A percentile compares a stretch with the other conserved stretches of the same genome.
Evolutionary conservation across 805 yeast genomes (phyloP).

Genomic region (Brettanomyces naardenensis): DNA sequence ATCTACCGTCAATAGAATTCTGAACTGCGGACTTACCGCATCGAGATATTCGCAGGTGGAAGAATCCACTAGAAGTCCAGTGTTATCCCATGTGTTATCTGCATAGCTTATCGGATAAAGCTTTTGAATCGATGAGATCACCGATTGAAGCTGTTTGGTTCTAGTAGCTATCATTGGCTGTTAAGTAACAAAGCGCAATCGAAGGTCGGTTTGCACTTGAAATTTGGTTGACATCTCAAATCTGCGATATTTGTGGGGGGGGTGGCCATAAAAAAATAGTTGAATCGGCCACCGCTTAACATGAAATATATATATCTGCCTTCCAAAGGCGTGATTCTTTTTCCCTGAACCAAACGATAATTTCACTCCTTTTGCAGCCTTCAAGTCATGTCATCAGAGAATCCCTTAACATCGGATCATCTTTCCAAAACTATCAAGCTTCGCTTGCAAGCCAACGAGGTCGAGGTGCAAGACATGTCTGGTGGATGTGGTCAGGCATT

Average conservation of each 20-base stretch:
- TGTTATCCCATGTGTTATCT: conserved; percentile 90
- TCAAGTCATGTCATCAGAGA: background rate
- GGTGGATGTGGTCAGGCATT: conserved; percentile 99
- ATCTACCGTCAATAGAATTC: conserved; percentile 69
- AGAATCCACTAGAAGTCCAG: conserved; percentile 76
- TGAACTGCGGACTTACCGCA: conserved; percentile 13
- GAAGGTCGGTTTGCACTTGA: background rate
- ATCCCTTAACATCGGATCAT: conserved; percentile 14
- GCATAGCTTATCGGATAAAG: conserved; percentile 79
- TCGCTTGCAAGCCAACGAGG: conserved; percentile 53
- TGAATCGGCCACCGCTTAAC: no score
- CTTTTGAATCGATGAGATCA: conserved; percentile 51
- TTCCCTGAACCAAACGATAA: background rate
- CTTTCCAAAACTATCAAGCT: conserved; percentile 44
- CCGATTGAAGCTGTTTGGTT: conserved; percentile 30
- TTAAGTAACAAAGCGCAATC: background rate
- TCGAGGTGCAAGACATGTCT: conserved; percentile 68
- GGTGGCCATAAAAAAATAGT: no score
- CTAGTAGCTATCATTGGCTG: conserved; percentile 1
- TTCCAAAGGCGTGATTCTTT: no score
- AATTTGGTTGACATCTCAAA: background rate
- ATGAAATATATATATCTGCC: no score
- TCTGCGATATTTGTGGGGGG: no score
- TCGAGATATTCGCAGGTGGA: conserved; percentile 1
- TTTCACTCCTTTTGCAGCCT: background rate